Percentiles rank a stretch among this genome's conserved stretches.
phyloP scores from a whole-genome alignment of 371 early-diverging fungal genomes.

The Saksenaea vasiformis region DNA sequence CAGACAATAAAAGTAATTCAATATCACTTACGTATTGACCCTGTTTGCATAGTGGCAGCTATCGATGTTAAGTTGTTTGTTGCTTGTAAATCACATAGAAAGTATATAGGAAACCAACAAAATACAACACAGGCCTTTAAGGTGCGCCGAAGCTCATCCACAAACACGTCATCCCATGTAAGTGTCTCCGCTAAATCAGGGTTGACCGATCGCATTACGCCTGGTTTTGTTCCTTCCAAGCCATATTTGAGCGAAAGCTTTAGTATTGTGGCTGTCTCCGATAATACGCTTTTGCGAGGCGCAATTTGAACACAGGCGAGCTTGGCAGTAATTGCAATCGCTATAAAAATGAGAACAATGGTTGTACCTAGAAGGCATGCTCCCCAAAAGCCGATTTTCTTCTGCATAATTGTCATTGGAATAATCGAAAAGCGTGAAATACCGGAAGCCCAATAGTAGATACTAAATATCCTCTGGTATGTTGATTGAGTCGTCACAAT shows the following conservation, averaged over 20 bases:
- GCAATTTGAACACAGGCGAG: slow-evolving; percentile 52
- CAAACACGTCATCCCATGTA: slow-evolving; percentile 72
- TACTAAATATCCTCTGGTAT: slow-evolving; percentile 5
- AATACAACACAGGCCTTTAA: slow-evolving; percentile 72
- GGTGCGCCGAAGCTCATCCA: slow-evolving; percentile 62
- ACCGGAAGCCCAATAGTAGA: slow-evolving; percentile 44
- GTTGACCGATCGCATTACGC: slow-evolving; percentile 14
- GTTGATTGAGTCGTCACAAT: slow-evolving; percentile 18
- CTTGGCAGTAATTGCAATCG: slow-evolving; percentile 59
- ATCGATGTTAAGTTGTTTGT: slow-evolving; percentile 71
- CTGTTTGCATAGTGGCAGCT: slow-evolving; percentile 35
- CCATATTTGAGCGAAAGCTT: slow-evolving; percentile 28
- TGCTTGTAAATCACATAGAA: slow-evolving; percentile 75
- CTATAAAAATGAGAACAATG: slow-evolving; percentile 53
- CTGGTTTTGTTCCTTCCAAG: slow-evolving; percentile 42
- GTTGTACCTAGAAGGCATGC: slow-evolving; percentile 65
- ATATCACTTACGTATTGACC: background rate
- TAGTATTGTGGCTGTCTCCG: slow-evolving; percentile 25
- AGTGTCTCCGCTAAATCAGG: slow-evolving; percentile 26
- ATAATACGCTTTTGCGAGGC: slow-evolving; percentile 52
- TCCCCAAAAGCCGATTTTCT: slow-evolving; percentile 56
- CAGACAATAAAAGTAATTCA: background rate
- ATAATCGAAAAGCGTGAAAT: slow-evolving; percentile 66
- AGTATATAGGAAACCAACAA: slow-evolving; percentile 70
- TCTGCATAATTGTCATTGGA: slow-evolving; percentile 51